Conservation (phyloP, 2,329 filamentous ascomycete species). For the Tolypocladium amazonense region DNA sequence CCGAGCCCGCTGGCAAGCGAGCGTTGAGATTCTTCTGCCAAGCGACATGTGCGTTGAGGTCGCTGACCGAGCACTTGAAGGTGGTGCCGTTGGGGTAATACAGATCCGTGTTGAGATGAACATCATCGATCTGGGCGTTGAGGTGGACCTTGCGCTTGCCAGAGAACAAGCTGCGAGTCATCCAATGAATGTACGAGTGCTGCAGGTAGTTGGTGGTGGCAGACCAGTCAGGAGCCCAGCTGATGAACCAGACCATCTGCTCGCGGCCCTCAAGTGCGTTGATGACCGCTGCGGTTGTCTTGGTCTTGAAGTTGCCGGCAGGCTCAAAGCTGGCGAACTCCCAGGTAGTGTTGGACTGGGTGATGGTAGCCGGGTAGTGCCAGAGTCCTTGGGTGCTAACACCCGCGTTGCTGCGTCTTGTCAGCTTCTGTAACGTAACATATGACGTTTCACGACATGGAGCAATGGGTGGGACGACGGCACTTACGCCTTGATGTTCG, state of each 20-base stretch:
- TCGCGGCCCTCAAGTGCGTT: constrained; percentile 45
- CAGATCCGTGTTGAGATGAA: constrained; percentile 43
- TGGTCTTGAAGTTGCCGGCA: constrained; percentile 24
- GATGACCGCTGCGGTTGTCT: constrained; percentile 45
- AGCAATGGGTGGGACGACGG: too few relatives aligned
- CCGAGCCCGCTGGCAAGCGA: constrained; percentile 39
- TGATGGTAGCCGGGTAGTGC: constrained; percentile 48
- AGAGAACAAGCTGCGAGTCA: constrained; percentile 46
- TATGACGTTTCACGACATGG: background rate
- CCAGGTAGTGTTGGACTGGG: constrained; percentile 39
- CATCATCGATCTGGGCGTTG: constrained; percentile 50
- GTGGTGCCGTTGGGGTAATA: constrained; percentile 34
- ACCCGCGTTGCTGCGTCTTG: constrained; percentile 22
- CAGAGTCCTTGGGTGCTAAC: constrained; percentile 41
- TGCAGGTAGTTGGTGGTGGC: constrained; percentile 46
- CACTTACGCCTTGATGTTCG: constrained; percentile 36
- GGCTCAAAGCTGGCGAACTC: constrained; percentile 41
- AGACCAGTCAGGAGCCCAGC: constrained; percentile 32
- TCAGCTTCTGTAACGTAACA: background rate
- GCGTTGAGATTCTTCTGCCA: constrained; percentile 31
- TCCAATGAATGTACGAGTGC: constrained; percentile 52
- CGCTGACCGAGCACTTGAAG: constrained; percentile 37
- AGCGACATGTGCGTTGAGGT: constrained; percentile 32
- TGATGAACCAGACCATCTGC: constrained; percentile 52
- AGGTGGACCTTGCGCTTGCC: constrained; percentile 45